A percentile compares a stretch with the other conserved stretches of the same genome.
These are phyloP conservation scores for Umbilicus rupestris DNA, from an alignment of 164 flowering plant species.

Conservation along the genomic window DNA sequence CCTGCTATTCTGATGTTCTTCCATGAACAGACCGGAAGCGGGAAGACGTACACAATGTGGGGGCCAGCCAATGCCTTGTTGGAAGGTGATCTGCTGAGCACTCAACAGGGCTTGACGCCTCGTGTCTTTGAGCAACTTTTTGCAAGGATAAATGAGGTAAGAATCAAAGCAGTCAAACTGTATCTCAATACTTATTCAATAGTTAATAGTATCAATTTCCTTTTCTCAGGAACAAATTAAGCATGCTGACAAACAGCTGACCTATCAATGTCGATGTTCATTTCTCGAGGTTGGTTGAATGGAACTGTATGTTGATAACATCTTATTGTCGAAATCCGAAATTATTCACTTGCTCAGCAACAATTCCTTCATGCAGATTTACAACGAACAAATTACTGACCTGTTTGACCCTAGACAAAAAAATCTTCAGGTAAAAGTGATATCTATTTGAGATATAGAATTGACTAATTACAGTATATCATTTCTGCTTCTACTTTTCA, in stretches of 20 bases:
- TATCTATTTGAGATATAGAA: not conserved
- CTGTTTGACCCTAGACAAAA: slow-evolving; percentile 72
- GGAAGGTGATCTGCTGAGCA: slow-evolving; percentile 37
- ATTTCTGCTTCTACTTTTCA: slow-evolving; percentile 18
- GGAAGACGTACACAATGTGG: slow-evolving; percentile 96
- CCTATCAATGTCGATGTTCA: slow-evolving; percentile 86
- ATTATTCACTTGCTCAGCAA: not conserved
- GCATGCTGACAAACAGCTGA: slow-evolving; percentile 72
- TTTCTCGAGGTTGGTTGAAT: slow-evolving; percentile 69
- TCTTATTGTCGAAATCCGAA: not conserved
- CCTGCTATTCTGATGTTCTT: not conserved
- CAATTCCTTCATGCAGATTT: slow-evolving; percentile 44
- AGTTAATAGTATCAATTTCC: not conserved
- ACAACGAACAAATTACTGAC: slow-evolving; percentile 98
- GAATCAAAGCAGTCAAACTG: not conserved
- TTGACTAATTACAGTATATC: not conserved
- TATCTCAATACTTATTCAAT: not conserved
- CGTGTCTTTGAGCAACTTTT: slow-evolving; percentile 78
- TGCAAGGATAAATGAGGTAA: slow-evolving; percentile 75
- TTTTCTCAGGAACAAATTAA: slow-evolving; percentile 66
- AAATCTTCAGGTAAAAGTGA: slow-evolving; percentile 62
- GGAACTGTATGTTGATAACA: not conserved
- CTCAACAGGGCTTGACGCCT: slow-evolving; percentile 81
- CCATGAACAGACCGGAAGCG: slow-evolving; percentile 76
- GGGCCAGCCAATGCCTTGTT: slow-evolving; percentile 85